Evolutionary conservation across 2,329 filamentous ascomycete species (phyloP), one percentile per base, ranked within the genome.

Genomic region (Bipolaris cookei): DNA sequence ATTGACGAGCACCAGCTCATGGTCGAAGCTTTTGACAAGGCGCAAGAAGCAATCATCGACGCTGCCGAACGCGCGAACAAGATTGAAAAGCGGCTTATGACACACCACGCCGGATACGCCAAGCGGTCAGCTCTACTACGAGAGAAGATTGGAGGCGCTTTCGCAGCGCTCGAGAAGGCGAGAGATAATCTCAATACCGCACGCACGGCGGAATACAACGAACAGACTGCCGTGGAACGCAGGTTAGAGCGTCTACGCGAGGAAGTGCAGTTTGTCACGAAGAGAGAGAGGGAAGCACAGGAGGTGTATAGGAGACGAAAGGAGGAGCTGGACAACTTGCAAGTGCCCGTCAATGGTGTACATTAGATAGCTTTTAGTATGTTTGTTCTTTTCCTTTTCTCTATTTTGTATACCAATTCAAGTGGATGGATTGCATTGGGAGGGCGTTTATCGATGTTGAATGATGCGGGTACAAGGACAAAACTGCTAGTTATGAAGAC

Each of bases 81-180:
- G 77, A 81, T 96, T 1, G 93, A 98, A 78, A 97, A 97, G 84
- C 97, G 95, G 78, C 85, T 99, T n/a, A 83, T 84, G 0, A 82
- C 96, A 51, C 89, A 95, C 68, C 86, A 96, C 2, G 93, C 93
- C 21, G 95, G 95, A 13, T 99, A 99, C 78, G 88, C 93, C 74
- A 88, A 92, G 66, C 89, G 95, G 30, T 88, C 91, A 32, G 92
- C 92, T 76, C 88, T 86, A 66, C 83, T 99, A 23, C 86, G 87
- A 20, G 84, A 88, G 58, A 98, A 97, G 80, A 90, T 96, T 61
- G 77, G 79, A 16, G 90, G 92, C 63, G 91, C 92, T 1, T 86
- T 87, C 23, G 85, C 87, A 18, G 90, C 90, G 2, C 82, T 97
- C 13, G 86, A 89, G 55, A 90, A 90, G 78, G 90, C 90, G 2